These are phyloP conservation scores for Limnanthes douglasii DNA, from an alignment of 345 rosid species.

Conservation along the genomic window DNA sequence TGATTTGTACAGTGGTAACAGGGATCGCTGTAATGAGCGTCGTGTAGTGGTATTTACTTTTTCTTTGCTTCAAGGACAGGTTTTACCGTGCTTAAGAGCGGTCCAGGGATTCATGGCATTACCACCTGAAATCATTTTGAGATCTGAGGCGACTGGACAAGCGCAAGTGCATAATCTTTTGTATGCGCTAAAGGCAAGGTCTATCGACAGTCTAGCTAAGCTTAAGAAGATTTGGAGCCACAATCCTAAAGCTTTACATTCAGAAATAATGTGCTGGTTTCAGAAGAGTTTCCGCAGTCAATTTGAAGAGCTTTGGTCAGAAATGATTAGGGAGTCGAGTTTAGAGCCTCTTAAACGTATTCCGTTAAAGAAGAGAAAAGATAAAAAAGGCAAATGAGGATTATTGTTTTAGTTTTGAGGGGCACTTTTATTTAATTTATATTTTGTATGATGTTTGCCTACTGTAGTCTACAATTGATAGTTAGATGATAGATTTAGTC, in stretches of 20 bases:
- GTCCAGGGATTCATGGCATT: conserved; percentile 30
- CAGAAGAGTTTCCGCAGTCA: conserved; percentile 29
- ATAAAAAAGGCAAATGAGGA: conserved; percentile 8
- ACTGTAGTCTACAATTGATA: too few species aligned
- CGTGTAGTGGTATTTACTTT: conserved; percentile 44
- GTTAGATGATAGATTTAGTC: too few species aligned
- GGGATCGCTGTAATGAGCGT: too few species aligned
- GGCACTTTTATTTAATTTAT: neutral
- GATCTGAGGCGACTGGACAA: conserved; percentile 37
- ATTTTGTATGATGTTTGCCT: too few species aligned
- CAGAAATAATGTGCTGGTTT: conserved; percentile 61
- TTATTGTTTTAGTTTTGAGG: neutral
- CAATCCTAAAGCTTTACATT: conserved; percentile 26
- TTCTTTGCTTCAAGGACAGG: conserved; percentile 70
- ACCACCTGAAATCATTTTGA: conserved; percentile 44
- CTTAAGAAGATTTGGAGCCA: conserved; percentile 41
- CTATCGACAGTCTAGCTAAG: conserved; percentile 28
- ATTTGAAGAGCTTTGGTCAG: conserved; percentile 44
- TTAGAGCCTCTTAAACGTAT: conserved; percentile 18
- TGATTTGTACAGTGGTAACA: conserved; percentile 6
- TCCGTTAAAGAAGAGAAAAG: conserved; percentile 12
- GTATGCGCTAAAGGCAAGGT: conserved; percentile 21
- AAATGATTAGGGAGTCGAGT: conserved; percentile 33
- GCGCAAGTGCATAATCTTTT: conserved; percentile 54
- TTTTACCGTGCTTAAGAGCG: conserved; percentile 46